Evolutionary conservation across 495 filamentous ascomycete genomes (phyloP).

Genomic region (Talaromyces borbonicus): DNA sequence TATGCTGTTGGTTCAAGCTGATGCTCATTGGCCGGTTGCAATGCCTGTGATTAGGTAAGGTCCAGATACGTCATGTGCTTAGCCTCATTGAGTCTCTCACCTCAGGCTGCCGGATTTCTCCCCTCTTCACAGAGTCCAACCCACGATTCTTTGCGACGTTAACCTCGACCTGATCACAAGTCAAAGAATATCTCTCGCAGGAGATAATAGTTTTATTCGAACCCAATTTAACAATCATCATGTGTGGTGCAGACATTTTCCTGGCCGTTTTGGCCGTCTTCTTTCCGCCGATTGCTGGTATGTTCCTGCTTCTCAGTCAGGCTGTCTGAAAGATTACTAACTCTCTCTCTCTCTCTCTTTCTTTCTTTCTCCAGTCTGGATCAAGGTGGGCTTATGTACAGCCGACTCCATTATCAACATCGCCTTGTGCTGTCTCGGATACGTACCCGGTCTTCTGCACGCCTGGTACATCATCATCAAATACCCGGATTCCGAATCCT

Average conservation of each 20-base stretch:
- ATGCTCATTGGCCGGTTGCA: background rate
- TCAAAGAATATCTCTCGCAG: too few relatives aligned
- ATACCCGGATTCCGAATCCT: conserved; percentile 60
- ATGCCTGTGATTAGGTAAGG: background rate
- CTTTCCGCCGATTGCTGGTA: conserved; percentile 90
- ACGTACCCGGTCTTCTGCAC: conserved; percentile 83
- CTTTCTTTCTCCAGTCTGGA: conserved; percentile 95
- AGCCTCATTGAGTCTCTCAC: background rate
- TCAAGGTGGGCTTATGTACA: conserved; percentile 87
- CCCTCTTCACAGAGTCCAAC: background rate
- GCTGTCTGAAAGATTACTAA: conserved; percentile 1
- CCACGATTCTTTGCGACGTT: too few relatives aligned
- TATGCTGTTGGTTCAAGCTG: background rate
- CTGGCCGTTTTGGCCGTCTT: conserved; percentile 80
- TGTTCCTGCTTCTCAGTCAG: conserved; percentile 15
- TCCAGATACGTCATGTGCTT: background rate
- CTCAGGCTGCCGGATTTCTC: background rate
- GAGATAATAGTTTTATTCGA: too few relatives aligned
- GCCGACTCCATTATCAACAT: conserved; percentile 94
- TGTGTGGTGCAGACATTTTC: conserved; percentile 79
- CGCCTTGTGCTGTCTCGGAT: conserved; percentile 81
- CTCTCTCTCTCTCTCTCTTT: background rate
- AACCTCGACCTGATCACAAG: too few relatives aligned
- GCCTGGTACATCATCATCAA: conserved; percentile 97
- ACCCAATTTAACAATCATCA: conserved; percentile 13